Evolutionary conservation across 306 rosid species (phyloP).

Genomic region (Sindora glabra): DNA sequence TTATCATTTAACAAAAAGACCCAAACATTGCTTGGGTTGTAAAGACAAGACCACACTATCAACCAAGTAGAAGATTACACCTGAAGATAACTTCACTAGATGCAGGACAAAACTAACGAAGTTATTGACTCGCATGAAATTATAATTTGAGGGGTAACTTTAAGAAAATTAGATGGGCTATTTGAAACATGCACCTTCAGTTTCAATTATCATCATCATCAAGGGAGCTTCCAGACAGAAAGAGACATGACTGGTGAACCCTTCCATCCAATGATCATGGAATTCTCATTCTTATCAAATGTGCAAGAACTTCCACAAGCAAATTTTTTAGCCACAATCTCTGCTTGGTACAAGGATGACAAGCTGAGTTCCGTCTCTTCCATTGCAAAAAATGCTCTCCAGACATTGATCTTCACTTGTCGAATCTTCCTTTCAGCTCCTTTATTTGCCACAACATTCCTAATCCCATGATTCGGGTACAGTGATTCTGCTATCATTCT

Average conservation of each 20-base stretch:
- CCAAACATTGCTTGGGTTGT: neutral
- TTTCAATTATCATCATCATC: neutral
- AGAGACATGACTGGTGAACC: conserved; percentile 32
- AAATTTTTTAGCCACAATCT: conserved; percentile 18
- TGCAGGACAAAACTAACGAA: too few relatives aligned
- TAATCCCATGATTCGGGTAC: conserved; percentile 25
- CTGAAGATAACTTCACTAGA: neutral
- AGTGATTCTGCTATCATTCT: conserved; percentile 19
- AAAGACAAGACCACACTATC: neutral
- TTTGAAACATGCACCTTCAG: too few relatives aligned
- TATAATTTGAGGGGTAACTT: too few relatives aligned
- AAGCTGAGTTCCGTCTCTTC: conserved; percentile 24
- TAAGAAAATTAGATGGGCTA: too few relatives aligned
- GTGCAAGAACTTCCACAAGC: conserved; percentile 20
- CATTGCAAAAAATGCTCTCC: conserved; percentile 35
- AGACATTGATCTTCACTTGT: conserved; percentile 26
- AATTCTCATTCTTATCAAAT: conserved; percentile 18
- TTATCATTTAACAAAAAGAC: neutral
- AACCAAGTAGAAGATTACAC: neutral
- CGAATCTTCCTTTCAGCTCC: conserved; percentile 26
- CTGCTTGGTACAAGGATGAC: conserved; percentile 27
- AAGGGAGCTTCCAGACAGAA: conserved; percentile 26
- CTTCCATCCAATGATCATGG: conserved; percentile 28
- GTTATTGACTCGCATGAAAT: too few relatives aligned
- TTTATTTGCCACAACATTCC: conserved; percentile 21